A percentile compares a stretch with the other conserved stretches of the same genome.
These are phyloP conservation scores for Salix viminalis DNA, from an alignment of 345 rosid genomes.

Conservation along the genomic window DNA sequence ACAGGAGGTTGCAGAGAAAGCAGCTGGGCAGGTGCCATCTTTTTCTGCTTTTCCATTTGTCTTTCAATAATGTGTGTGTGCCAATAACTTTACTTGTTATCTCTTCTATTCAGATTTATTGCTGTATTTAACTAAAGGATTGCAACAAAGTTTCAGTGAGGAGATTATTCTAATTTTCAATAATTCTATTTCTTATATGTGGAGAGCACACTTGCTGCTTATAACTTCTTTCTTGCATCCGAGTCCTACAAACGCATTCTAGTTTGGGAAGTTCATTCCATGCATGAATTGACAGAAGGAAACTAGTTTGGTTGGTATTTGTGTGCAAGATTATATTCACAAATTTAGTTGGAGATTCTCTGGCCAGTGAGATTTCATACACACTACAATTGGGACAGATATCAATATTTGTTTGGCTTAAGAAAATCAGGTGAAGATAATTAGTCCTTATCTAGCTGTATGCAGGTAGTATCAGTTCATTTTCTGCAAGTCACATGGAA, in stretches of 20 bases:
- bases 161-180: too few relatives aligned
- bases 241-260: too few relatives aligned
- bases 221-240: too few relatives aligned
- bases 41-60: conserved; percentile 9
- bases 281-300: not conserved
- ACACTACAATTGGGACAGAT: not conserved
- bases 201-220: too few relatives aligned
- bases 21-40: conserved; percentile 76
- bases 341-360: too few relatives aligned
- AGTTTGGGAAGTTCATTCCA: not conserved
- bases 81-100: too few relatives aligned
- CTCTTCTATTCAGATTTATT: too few relatives aligned
- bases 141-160: too few relatives aligned
- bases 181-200: too few relatives aligned
- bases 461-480: not conserved
- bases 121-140: too few relatives aligned
- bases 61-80: not conserved
- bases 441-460: not conserved
- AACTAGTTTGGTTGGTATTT: not conserved
- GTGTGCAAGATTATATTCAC: too few relatives aligned
- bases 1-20: conserved; percentile 61
- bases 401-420: not conserved
- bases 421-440: not conserved
- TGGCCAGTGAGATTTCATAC: too few relatives aligned
- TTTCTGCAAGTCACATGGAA: not conserved